Conservation (phyloP, 2,329 filamentous ascomycete genomes). For the Claviceps lovelessii region DNA sequence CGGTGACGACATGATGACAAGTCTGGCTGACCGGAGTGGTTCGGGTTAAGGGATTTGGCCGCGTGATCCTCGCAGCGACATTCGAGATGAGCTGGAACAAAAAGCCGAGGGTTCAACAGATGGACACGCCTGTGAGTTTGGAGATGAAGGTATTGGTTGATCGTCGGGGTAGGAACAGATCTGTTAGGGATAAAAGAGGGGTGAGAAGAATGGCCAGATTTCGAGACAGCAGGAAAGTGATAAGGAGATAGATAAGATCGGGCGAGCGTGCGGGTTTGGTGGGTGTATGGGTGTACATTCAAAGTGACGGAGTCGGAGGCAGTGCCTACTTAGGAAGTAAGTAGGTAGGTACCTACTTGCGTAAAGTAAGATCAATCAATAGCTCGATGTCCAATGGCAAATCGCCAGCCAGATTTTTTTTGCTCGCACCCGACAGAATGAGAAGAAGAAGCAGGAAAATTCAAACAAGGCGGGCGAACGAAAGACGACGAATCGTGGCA, state of each 20-base stretch:
- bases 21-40: neutral
- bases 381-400: neutral
- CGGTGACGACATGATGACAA: slow-evolving; percentile 42
- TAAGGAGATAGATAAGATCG: neutral
- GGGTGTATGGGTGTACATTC: neutral
- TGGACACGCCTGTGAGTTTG: neutral
- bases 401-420: neutral
- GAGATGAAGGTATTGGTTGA: neutral
- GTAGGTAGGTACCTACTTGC: neutral
- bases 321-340: neutral
- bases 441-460: neutral
- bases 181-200: slow-evolving; percentile 2
- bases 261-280: neutral
- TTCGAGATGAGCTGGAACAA: neutral
- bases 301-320: neutral
- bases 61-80: neutral
- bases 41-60: neutral
- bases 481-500: neutral
- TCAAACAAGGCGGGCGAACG: neutral
- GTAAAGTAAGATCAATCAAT: too few species aligned
- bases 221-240: neutral
- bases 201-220: slow-evolving; percentile 1
- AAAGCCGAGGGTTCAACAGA: neutral
- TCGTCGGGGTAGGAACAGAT: neutral
- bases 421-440: neutral